A percentile compares a stretch with the other conserved stretches of the same genome.
Evolutionary conservation across 2,329 filamentous ascomycete genomes (phyloP).

Genomic region (Raffaelea albimanens): DNA sequence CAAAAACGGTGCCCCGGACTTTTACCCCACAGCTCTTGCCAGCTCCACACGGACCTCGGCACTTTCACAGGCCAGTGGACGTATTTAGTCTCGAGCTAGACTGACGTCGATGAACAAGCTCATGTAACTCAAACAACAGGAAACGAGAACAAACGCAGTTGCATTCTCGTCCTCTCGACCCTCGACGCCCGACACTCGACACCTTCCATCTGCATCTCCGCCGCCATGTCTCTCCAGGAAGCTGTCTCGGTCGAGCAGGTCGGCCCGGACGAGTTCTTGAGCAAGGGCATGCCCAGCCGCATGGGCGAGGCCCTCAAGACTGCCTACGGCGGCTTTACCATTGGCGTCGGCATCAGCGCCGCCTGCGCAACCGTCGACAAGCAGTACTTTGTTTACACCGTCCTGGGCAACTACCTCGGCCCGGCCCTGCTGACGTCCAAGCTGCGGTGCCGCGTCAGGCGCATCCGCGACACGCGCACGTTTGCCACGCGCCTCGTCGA

Average conservation of each 20-base stretch:
- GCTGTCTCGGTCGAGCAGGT: background rate
- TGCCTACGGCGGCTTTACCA: background rate
- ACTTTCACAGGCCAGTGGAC: no score
- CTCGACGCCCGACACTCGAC: no score
- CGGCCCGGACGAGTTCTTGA: background rate
- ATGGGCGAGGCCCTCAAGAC: background rate
- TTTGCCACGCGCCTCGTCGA: background rate
- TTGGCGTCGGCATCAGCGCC: background rate
- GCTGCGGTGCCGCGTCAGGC: background rate
- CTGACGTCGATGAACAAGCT: no score
- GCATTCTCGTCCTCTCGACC: no score
- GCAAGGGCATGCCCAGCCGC: background rate
- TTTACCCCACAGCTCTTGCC: no score
- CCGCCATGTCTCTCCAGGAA: no score
- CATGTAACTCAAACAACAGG: no score
- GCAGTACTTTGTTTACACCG: background rate
- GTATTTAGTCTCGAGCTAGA: no score
- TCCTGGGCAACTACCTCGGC: background rate
- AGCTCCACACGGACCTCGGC: no score
- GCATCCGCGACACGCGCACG: background rate
- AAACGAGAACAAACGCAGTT: no score
- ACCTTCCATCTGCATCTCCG: no score
- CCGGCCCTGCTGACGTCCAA: background rate
- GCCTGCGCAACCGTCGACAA: background rate
- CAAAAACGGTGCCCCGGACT: no score